A percentile compares a stretch with the other conserved stretches of the same genome.
Evolutionary conservation across 2,329 filamentous ascomycete species (phyloP).

Genomic region (Calonectria henricotiae): DNA sequence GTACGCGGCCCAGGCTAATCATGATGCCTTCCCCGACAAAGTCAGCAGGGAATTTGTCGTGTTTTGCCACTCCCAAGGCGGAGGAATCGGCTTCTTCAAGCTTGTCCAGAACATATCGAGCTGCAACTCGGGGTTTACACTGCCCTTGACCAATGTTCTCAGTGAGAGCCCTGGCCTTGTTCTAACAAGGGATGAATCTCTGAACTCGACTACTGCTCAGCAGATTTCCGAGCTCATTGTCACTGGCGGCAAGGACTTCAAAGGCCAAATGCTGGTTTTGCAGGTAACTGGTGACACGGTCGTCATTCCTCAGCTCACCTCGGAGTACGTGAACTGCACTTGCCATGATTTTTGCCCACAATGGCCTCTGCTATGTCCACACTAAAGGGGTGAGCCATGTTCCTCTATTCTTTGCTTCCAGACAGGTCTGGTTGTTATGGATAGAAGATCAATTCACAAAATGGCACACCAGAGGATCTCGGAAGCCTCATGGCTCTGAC

Average conservation of each 20-base stretch:
- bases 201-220: slow-evolving; percentile 42
- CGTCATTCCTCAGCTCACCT: slow-evolving; percentile 38
- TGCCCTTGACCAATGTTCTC: slow-evolving; percentile 28
- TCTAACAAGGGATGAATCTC: slow-evolving; percentile 39
- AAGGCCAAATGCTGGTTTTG: slow-evolving; percentile 59
- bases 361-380: slow-evolving; percentile 43
- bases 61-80: slow-evolving; percentile 67
- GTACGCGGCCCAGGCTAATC: slow-evolving; percentile 62
- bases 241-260: slow-evolving; percentile 55
- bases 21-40: slow-evolving; percentile 58
- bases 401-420: slow-evolving; percentile 44
- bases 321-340: slow-evolving; percentile 43
- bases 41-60: slow-evolving; percentile 60
- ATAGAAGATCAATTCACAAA: slow-evolving; percentile 44
- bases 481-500: too few relatives aligned
- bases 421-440: slow-evolving; percentile 50
- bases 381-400: slow-evolving; percentile 42
- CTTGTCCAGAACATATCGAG: slow-evolving; percentile 41
- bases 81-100: slow-evolving; percentile 42
- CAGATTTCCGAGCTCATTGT: slow-evolving; percentile 50
- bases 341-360: slow-evolving; percentile 40
- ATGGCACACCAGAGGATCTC: not conserved
- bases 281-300: slow-evolving; percentile 54
- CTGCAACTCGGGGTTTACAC: slow-evolving; percentile 37
- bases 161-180: slow-evolving; percentile 1